phyloP scores from a whole-genome alignment of 2,329 filamentous ascomycete genomes.

The Cryphonectria nitschkei region DNA sequence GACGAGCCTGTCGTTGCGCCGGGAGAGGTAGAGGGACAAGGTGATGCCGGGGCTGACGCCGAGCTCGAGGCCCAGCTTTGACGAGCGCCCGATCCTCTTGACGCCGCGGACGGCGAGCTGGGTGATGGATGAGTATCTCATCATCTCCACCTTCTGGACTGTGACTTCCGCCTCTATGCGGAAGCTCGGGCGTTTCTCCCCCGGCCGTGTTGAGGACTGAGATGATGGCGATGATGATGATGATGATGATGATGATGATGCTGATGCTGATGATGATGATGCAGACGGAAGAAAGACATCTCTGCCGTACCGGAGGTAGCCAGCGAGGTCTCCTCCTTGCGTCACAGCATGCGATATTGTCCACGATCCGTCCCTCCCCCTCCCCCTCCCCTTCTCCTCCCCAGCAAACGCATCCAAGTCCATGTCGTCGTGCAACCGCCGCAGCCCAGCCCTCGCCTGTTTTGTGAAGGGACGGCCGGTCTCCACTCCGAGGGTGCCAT shows the following conservation, averaged over 20 bases:
- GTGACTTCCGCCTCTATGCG: slow-evolving; percentile 50
- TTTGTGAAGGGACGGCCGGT: slow-evolving; percentile 39
- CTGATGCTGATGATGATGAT: slow-evolving; percentile 30
- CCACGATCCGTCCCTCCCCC: slow-evolving; percentile 40
- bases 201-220: not conserved
- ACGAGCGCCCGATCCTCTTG: slow-evolving; percentile 45
- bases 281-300: slow-evolving; percentile 39
- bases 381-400: not conserved
- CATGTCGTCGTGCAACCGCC: slow-evolving; percentile 43
- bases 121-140: not conserved
- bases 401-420: slow-evolving; percentile 26
- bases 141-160: slow-evolving; percentile 31
- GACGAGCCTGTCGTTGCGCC: slow-evolving; percentile 43
- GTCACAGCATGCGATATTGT: slow-evolving; percentile 43
- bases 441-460: slow-evolving; percentile 40
- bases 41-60: slow-evolving; percentile 48
- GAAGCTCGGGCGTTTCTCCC: slow-evolving; percentile 30
- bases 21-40: slow-evolving; percentile 51
- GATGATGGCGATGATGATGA: not conserved
- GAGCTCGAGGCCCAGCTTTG: slow-evolving; percentile 50
- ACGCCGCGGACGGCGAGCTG: slow-evolving; percentile 49
- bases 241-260: slow-evolving; percentile 31
- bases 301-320: slow-evolving; percentile 43
- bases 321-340: slow-evolving; percentile 37
- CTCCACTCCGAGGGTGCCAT: slow-evolving; percentile 38